Evolutionary conservation across 2,329 filamentous ascomycete genomes (phyloP).

Genomic region (Cucurbitaria berberidis): DNA sequence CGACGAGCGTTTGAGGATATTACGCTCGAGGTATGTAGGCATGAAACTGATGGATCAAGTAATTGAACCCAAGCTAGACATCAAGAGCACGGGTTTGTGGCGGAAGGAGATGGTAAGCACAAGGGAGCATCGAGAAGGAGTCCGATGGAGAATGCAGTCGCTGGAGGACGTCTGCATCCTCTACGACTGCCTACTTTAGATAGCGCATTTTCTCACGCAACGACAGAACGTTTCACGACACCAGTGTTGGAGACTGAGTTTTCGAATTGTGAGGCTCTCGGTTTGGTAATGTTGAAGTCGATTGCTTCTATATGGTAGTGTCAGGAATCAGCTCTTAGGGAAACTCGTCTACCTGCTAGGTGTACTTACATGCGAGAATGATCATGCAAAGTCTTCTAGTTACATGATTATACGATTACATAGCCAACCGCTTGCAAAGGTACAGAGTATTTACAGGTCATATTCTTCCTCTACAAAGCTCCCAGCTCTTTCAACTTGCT

Average conservation of each 20-base stretch:
- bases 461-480: conserved; percentile 67
- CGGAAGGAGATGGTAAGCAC: not conserved
- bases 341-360: not conserved
- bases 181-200: not conserved
- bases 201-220: not conserved
- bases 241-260: not conserved
- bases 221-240: not conserved
- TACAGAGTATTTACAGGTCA: not conserved
- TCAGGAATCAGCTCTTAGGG: not conserved
- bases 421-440: not conserved
- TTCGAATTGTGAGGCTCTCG: not conserved
- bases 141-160: not conserved
- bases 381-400: not conserved
- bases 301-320: not conserved
- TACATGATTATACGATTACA: too few relatives aligned
- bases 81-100: not conserved
- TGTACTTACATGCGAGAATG: not conserved
- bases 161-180: not conserved
- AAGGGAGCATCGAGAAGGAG: not conserved
- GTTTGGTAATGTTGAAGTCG: not conserved
- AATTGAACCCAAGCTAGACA: not conserved
- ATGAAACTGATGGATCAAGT: not conserved
- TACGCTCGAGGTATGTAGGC: not conserved
- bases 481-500: conserved; percentile 94
- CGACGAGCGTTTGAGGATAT: not conserved